Percentiles rank a stretch among this genome's conserved stretches.
Conservation (phyloP, 805 yeast genomes). For the Suhomyces sp. region DNA sequence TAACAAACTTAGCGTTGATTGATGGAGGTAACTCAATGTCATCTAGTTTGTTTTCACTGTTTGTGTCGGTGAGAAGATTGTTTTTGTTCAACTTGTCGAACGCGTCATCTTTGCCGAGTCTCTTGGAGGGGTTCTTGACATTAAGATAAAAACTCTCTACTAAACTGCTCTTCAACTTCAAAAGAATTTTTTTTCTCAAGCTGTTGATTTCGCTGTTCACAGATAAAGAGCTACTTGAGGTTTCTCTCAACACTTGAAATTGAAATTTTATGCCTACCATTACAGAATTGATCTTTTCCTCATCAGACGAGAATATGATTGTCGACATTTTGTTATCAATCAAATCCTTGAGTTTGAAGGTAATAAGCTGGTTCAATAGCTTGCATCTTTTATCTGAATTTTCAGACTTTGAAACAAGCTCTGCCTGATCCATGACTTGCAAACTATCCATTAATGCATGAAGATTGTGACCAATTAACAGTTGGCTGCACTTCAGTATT, state of each 20-base stretch:
- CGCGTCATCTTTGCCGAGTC: conserved; percentile 9
- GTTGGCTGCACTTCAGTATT: not conserved
- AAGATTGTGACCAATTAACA: not conserved
- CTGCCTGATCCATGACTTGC: not conserved
- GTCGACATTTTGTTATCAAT: conserved; percentile 23
- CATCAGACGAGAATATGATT: conserved; percentile 28
- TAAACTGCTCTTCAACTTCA: conserved; percentile 14
- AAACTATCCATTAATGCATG: not conserved
- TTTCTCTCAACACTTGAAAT: conserved; percentile 18
- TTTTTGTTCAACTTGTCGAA: conserved; percentile 7
- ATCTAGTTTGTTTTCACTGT: conserved; percentile 25
- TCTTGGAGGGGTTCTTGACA: conserved; percentile 1
- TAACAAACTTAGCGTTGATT: conserved; percentile 31
- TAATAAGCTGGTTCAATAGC: conserved; percentile 9
- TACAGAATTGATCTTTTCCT: conserved; percentile 27
- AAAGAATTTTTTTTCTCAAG: conserved; percentile 6
- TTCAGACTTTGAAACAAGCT: not conserved
- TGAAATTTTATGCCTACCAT: conserved; percentile 31
- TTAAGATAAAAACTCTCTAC: conserved; percentile 12
- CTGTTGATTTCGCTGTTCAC: conserved; percentile 3
- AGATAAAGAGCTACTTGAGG: conserved; percentile 2
- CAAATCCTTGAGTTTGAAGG: conserved; percentile 25
- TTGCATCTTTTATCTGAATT: conserved; percentile 6
- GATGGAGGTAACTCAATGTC: conserved; percentile 36
- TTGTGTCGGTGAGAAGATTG: not conserved